Base-by-base conservation (phyloP, 257 asterid genomes). In the Striga asiatica region DNA sequence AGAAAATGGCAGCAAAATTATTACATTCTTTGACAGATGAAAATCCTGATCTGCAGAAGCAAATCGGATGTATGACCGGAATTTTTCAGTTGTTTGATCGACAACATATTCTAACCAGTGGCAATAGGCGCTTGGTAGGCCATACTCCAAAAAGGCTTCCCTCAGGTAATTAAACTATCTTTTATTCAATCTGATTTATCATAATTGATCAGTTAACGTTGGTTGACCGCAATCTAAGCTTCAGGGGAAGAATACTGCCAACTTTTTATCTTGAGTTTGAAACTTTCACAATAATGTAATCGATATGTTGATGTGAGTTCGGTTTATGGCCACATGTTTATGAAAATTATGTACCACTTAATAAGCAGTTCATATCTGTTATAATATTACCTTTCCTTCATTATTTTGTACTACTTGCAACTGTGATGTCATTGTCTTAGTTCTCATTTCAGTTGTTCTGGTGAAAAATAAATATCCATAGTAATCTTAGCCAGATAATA, bases 1-100 rank as follows among this genome's bases (percentile, higher is more conserved):
- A 73, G 12, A 64, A 73, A 11, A 89, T 85, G 97, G 95, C 95
- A 31, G 89, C 95, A 41, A 89, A 79, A 69, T 74, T 85, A 39
- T 71, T 89, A 41, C 97, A 82, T 67, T 78, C 97, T 51, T 64
- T 89, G 69, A 76, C 89, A 24, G 95, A 89, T 69, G 97, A 85
- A 6, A 79, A 81, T 42, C 75, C 81, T 20, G 97, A 89, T 61
- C 64, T 89, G 75, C 89, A 83, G 62, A 89, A 81, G 76, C 95
- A 89, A 61, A 81, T 89, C 17, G 97, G 97, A 43, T 89, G 97
- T 72, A 89, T 89, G 93, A 81, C 85, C 2, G 94, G 97, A 42
- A 74, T 89, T 24, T 79, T 85, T 71, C 97, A 89, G 38, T 24
- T 89, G 60, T 89, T 89, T 54, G 95, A 89, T 74, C 93, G 93